Evolutionary conservation across 371 early-diverging fungal species (phyloP).

Genomic region (Lichtheimia ramosa): DNA sequence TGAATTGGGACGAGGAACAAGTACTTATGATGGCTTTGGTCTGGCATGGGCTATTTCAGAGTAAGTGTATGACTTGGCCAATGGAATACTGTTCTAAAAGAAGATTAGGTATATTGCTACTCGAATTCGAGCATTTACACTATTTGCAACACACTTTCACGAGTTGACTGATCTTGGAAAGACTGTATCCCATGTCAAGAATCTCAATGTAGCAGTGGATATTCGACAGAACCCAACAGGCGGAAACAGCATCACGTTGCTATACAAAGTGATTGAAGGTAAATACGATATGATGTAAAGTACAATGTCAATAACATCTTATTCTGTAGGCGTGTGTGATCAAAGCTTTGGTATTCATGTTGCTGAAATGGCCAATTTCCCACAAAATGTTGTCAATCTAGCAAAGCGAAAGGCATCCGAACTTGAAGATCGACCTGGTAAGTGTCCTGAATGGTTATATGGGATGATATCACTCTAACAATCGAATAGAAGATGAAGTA

Average conservation of each 20-base stretch:
- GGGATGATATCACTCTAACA: not conserved
- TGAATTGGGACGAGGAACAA: conserved; percentile 98
- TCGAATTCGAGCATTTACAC: conserved; percentile 73
- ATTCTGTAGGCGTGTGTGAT: conserved; percentile 79
- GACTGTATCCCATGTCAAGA: conserved; percentile 72
- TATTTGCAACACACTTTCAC: conserved; percentile 99
- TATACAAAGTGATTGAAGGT: conserved; percentile 87
- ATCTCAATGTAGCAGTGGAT: conserved; percentile 86
- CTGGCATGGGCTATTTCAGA: conserved; percentile 97
- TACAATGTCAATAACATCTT: not conserved
- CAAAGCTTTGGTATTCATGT: conserved; percentile 99
- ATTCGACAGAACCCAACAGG: conserved; percentile 34
- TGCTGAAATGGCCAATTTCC: conserved; percentile 95
- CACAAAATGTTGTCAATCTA: conserved; percentile 76
- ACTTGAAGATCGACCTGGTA: conserved; percentile 61
- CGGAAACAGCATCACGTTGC: conserved; percentile 70
- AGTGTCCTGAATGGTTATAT: conserved; percentile 17
- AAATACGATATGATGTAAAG: not conserved
- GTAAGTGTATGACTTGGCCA: conserved; percentile 40
- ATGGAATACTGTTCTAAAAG: not conserved
- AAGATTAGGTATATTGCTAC: conserved; percentile 75
- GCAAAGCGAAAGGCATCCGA: conserved; percentile 89
- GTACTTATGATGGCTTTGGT: conserved; percentile 98
- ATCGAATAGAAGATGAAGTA: conserved; percentile 1
- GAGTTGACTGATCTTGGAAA: conserved; percentile 88